Evolutionary conservation across 2,329 filamentous ascomycete species (phyloP), one percentile per base, ranked within the genome.

Genomic region (Knufia petricola): DNA sequence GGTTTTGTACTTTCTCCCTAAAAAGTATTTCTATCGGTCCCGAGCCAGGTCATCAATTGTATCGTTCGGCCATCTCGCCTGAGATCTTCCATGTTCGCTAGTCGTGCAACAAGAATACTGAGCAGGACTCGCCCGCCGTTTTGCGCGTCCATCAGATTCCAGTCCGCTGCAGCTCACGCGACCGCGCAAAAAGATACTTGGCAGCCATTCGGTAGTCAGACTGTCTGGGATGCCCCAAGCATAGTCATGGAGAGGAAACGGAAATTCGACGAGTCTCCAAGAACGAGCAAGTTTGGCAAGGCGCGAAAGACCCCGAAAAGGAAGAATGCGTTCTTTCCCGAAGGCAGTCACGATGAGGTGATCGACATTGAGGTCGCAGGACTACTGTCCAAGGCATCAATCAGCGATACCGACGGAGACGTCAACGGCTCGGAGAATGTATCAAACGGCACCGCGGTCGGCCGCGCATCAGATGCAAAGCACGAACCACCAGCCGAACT

Each of bases 331-430:
- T 42, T 48, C 28, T 42, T 48, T 23, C 37, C 44, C 4, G 37
- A 48, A 20, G 46, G 46, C 12, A 48, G 46, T 24, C 46, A 50
- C 37, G 48, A 50, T 24, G 48, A 50, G 15, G 26, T 50, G 8
- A 10, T 50, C 21, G 43, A 46, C 15, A 47, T 50, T 34, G 48
- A 50, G 37, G 48, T 50, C 28, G 17, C 28, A 4, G 43, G 47
- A 21, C 24, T 50, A 12, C 34, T 50, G 8, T 32, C 28, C 2
- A 41, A 46, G 15, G 31, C 30, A 15, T 39, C 17, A 7, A 6
- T 41, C 2, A 28, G 20, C 6, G 31, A 24, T 3, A 32, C 36
- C 10, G 42, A 42, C n/a, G 32, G 32, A 8, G 3, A 28, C 28
- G 23, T 39, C 2, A 24, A 38, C 6, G 20, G 13, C 3, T 8